Percentiles rank a stretch among this genome's conserved stretches.
phyloP scores from a whole-genome alignment of 2,329 filamentous ascomycete species.

The Sordariomycetes sp. region DNA sequence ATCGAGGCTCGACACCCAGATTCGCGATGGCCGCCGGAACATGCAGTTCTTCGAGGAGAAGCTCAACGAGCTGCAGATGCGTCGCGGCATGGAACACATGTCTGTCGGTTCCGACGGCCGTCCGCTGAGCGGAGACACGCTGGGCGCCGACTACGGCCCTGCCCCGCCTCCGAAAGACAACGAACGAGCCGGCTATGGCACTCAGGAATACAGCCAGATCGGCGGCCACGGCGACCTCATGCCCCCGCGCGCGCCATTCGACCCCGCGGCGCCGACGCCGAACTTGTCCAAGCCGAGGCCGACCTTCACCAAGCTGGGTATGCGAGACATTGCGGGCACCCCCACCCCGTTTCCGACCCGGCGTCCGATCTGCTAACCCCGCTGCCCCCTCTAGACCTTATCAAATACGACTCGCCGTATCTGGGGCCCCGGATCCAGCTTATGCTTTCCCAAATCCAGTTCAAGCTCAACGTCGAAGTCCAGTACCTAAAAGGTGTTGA shows the following conservation, averaged over 20 bases:
- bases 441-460: slow-evolving; percentile 97
- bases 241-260: slow-evolving; percentile 72
- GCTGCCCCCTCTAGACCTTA: slow-evolving; percentile 57
- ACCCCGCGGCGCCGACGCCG: slow-evolving; percentile 42
- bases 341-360: neutral
- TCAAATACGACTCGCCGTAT: slow-evolving; percentile 96
- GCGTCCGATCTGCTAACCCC: neutral
- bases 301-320: slow-evolving; percentile 95
- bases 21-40: slow-evolving; percentile 86
- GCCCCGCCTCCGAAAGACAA: slow-evolving; percentile 66
- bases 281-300: slow-evolving; percentile 64
- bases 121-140: slow-evolving; percentile 34
- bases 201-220: slow-evolving; percentile 39
- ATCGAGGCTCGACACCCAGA: slow-evolving; percentile 83
- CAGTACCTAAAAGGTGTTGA: slow-evolving; percentile 98
- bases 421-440: slow-evolving; percentile 96
- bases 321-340: slow-evolving; percentile 14
- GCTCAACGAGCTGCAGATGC: slow-evolving; percentile 77
- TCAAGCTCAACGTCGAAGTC: slow-evolving; percentile 97
- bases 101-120: slow-evolving; percentile 40
- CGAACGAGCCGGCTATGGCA: slow-evolving; percentile 54
- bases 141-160: slow-evolving; percentile 30
- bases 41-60: slow-evolving; percentile 93
- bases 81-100: slow-evolving; percentile 61
- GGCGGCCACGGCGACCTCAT: slow-evolving; percentile 62